phyloP scores from a whole-genome alignment of 345 rosid genomes.

The Psidium friedrichsthalianum region DNA sequence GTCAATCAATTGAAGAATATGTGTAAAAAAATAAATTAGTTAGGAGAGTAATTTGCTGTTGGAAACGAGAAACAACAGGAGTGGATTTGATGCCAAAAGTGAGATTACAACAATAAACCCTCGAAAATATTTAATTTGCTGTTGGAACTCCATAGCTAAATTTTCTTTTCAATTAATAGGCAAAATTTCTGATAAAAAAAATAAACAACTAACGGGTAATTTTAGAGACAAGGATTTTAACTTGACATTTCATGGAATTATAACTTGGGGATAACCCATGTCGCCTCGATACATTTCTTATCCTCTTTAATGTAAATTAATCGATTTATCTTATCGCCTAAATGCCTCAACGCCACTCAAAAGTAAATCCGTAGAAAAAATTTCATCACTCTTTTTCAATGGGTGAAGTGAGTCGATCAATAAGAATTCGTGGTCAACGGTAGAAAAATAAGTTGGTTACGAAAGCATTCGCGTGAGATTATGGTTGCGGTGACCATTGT shows the following conservation, averaged over 20 bases:
- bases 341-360: not conserved
- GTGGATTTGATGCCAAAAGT: not conserved
- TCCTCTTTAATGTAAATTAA: not conserved
- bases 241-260: not conserved
- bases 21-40: not conserved
- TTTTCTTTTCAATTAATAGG: not conserved
- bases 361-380: not conserved
- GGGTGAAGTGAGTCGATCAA: not conserved
- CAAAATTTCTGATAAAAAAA: not conserved
- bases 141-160: not conserved
- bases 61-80: not conserved
- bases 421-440: rapidly evolving
- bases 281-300: no score
- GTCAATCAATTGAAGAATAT: not conserved
- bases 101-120: not conserved
- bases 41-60: not conserved
- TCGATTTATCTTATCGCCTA: not conserved
- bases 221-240: not conserved
- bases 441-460: not conserved
- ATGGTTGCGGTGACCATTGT: no score
- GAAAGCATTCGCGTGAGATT: not conserved
- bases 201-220: not conserved
- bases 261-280: not conserved
- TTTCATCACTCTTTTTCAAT: no score
- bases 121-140: not conserved